phyloP scores from a whole-genome alignment of 805 yeast genomes.

The Candida nonsorbophila region DNA sequence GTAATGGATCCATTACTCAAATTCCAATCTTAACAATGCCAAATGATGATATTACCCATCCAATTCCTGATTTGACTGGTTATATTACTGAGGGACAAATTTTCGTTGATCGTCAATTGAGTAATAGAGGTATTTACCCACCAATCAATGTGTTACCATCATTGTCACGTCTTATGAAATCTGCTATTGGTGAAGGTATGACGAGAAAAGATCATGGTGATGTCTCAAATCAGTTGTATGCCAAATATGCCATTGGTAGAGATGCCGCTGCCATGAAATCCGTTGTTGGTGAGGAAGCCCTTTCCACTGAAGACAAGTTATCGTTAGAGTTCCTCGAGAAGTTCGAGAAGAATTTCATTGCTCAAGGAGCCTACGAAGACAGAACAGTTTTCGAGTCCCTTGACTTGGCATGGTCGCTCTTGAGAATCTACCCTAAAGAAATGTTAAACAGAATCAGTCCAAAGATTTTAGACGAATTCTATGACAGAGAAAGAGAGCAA shows the following conservation, averaged over 20 bases:
- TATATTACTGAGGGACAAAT: conserved; percentile 99
- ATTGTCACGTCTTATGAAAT: conserved; percentile 95
- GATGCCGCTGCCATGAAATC: conserved; percentile 99
- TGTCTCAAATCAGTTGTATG: conserved; percentile 97
- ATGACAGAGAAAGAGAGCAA: conserved; percentile 78
- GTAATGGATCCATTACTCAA: conserved; percentile 99
- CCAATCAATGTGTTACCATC: conserved; percentile 98
- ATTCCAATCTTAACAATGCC: conserved; percentile 99
- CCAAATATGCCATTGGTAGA: conserved; percentile 98
- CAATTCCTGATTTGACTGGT: conserved; percentile 99
- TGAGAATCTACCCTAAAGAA: conserved; percentile 98
- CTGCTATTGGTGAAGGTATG: conserved; percentile 99
- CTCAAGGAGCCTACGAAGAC: conserved; percentile 96
- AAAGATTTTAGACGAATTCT: conserved; percentile 91
- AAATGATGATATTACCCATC: conserved; percentile 99
- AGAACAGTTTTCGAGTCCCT: conserved; percentile 92
- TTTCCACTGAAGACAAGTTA: conserved; percentile 94
- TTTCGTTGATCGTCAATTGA: conserved; percentile 91
- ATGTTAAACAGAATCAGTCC: conserved; percentile 98
- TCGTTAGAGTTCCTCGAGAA: conserved; percentile 97
- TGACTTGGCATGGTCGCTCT: conserved; percentile 96
- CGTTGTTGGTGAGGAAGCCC: conserved; percentile 99
- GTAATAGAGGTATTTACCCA: conserved; percentile 96
- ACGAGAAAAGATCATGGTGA: conserved; percentile 99
- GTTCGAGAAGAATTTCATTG: conserved; percentile 90